Evolutionary conservation across 2,329 filamentous ascomycete species (phyloP), one percentile per base, ranked within the genome.

Genomic region (Karstenula rhodostoma): DNA sequence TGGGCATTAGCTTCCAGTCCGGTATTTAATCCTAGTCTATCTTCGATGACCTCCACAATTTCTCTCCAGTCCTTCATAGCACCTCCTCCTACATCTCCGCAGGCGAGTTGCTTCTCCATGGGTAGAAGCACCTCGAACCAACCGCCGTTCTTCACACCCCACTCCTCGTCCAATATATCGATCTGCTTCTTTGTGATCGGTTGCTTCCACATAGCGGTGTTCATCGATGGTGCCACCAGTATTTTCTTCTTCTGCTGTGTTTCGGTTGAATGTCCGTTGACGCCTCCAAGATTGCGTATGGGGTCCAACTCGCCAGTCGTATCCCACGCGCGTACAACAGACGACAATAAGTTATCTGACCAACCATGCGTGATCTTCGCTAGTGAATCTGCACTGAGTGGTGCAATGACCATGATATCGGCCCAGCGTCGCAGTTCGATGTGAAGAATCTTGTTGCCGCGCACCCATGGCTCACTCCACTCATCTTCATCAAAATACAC

Each of bases 361-460:
- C 96, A 83, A 0, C 95, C 95, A 25, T 86, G 85, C 0, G 87
- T 86, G 65, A 98, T 86, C 79, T 96, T 97, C 7, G 93, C 94
- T 72, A 98, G 82, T 4, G 88, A 89, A 72, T 97, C 97, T 13
- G 94, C 94, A 58, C 87, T 90, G 61, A 97, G 78, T 0, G 94
- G 94, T 10, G 90, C 91, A 60, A 97, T 85, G 17, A 94, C 84
- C 70, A 97, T 83, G 2, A 96, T 71, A 75, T 97, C 86, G 0
- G 93, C 92, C 94, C 91, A 91, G 63, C 90, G 84, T 32, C 94
- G 84, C 57, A 97, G 81, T 77, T 96, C 92, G 68, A 99, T 98
- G 73, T 99, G 95, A 58, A 98, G 80, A 49, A 99, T 96, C 3
- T 84, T 83, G n/a, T 86, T 86, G 3, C 90, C 92, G 2, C 94